These are phyloP conservation scores for Solanum sitiens DNA, from an alignment of 257 asterid species.

Conservation along the genomic window DNA sequence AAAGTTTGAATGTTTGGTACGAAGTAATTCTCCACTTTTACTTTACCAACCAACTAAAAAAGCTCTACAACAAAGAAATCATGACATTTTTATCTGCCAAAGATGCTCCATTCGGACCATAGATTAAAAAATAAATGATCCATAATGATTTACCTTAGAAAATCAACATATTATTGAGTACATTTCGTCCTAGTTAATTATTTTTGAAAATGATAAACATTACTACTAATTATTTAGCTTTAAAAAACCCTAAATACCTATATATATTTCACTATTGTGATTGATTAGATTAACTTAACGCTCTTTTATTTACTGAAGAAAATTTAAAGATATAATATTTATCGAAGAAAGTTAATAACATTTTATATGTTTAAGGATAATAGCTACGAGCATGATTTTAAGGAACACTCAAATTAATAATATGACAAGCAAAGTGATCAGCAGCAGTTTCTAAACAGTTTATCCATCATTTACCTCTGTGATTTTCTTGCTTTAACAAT, in stretches of 20 bases:
- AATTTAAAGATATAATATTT: too few relatives aligned
- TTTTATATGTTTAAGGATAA: not conserved
- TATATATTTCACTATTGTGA: not conserved
- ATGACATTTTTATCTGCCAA: not conserved
- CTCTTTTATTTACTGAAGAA: not conserved
- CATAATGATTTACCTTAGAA: not conserved
- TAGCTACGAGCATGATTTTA: not conserved
- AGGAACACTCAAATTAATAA: too few relatives aligned
- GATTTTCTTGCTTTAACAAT: not conserved
- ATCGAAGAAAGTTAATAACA: too few relatives aligned
- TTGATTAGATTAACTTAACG: not conserved
- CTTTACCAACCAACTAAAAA: not conserved
- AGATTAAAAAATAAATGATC: too few relatives aligned
- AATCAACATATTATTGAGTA: not conserved
- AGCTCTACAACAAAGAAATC: not conserved
- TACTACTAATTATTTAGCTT: not conserved
- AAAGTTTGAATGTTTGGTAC: not conserved
- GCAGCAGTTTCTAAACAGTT: not conserved
- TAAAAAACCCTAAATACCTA: not conserved
- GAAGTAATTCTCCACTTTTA: not conserved
- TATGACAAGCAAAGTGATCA: not conserved
- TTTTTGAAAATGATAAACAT: not conserved
- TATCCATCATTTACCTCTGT: not conserved
- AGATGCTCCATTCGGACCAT: not conserved
- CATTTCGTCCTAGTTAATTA: not conserved